These are phyloP conservation scores for Rhodotorula diobovata DNA, from an alignment of 768 basidiomycete species.

Conservation along the genomic window DNA sequence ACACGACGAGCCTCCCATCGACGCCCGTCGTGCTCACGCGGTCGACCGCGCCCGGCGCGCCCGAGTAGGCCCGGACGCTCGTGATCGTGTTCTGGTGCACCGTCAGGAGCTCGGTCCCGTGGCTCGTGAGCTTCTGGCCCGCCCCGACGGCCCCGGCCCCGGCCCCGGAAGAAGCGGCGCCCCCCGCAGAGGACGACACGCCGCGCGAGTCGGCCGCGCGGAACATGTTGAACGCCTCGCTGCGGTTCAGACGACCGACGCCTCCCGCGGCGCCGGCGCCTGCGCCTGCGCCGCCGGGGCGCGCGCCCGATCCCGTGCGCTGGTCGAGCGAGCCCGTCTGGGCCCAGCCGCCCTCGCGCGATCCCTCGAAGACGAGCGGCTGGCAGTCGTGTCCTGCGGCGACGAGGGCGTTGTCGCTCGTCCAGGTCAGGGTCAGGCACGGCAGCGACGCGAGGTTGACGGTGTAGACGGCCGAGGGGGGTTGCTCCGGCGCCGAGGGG, in stretches of 20 bases:
- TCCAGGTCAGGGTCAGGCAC: constrained; percentile 78
- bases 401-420: constrained; percentile 70
- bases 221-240: constrained; percentile 88
- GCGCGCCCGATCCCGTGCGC: constrained; percentile 55
- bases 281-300: constrained; percentile 48
- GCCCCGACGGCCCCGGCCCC: constrained; percentile 6
- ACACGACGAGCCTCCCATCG: constrained; percentile 87
- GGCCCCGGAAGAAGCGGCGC: neutral
- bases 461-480: constrained; percentile 57
- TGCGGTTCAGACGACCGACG: constrained; percentile 73
- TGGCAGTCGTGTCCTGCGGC: constrained; percentile 98
- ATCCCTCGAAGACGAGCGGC: constrained; percentile 78
- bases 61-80: constrained; percentile 72
- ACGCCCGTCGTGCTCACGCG: constrained; percentile 87
- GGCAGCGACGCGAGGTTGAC: constrained; percentile 76
- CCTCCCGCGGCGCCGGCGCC: constrained; percentile 50
- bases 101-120: constrained; percentile 69
- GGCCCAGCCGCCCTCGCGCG: constrained; percentile 66
- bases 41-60: constrained; percentile 58
- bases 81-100: constrained; percentile 99
- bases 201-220: constrained; percentile 82
- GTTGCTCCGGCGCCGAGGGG: constrained; percentile 60
- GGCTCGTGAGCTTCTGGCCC: constrained; percentile 43
- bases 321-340: constrained; percentile 79
- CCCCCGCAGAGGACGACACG: constrained; percentile 37